Evolutionary conservation across 805 yeast species (phyloP), one percentile per base, ranked within the genome.

Genomic region (Yarrowia sp.): DNA sequence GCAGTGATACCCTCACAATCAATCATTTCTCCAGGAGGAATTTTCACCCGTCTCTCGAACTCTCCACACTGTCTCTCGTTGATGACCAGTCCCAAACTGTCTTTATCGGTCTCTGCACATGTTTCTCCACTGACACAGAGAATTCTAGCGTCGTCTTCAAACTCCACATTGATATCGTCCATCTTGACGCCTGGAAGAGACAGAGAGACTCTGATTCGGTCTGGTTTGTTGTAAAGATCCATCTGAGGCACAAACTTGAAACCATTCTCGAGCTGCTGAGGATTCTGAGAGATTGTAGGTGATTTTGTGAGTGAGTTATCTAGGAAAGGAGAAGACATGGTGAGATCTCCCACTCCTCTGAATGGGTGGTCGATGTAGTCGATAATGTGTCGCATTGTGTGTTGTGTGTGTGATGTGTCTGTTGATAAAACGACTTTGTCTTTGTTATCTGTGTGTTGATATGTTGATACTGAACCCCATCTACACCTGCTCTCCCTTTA

Each of bases 161-260:
- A 85, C 69, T 85, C 86, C 51, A 85, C 79, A 58, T 81, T 81
- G 67, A 85, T 80, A 13, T 82, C 79, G 48, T 80, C 78, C 18
- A 83, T 80, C 36, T 78, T 76, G 4, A 86, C 86, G 61, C 89
- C 89, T 15, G 89, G 84, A 28, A 85, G 71, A 7, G 87, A 81
- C 8, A 84, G 71, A 0, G 81, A 81, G 14, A 84, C 79, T 9
- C 78, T 71, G 68, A 84, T 84, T 10, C 75, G 73, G 15, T 77
- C 77, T 1, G 77, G 76, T 51, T 78, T 75, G 67, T 85, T 85
- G 69, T 84, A 84, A 11, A 84, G 80, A 68, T 85, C 86, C 2
- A 84, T 75, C 63, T 82, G 82, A 18, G 89, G 88, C 10, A 86
- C 81, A 66, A 83, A 83, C 32, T 18, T 36, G 57, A 36, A 50